Evolutionary conservation across 345 rosid genomes (phyloP).

Genomic region (Trapa bicornis): DNA sequence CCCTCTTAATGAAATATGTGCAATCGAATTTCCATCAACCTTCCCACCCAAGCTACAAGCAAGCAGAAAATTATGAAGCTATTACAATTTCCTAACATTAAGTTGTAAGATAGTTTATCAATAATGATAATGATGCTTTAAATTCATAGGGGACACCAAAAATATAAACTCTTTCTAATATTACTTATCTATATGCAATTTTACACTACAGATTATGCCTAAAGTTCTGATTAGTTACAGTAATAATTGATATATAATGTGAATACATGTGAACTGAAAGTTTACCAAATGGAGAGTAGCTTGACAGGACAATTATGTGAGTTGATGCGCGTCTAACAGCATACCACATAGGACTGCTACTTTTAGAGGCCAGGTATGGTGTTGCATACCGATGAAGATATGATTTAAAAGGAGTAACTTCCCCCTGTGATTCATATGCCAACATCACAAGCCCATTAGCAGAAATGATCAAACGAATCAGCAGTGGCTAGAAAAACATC

Average conservation of each 20-base stretch:
- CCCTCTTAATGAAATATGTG: background rate
- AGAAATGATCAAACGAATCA: background rate
- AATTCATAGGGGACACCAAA: background rate
- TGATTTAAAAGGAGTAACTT: constrained; percentile 67
- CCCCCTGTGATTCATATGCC: constrained; percentile 32
- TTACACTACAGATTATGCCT: background rate
- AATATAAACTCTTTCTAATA: background rate
- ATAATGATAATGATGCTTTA: background rate
- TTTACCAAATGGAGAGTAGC: constrained; percentile 95
- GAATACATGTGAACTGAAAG: background rate
- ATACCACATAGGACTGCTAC: constrained; percentile 82
- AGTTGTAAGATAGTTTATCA: background rate
- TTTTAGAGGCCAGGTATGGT: constrained; percentile 64
- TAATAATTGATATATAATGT: background rate
- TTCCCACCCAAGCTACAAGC: background rate
- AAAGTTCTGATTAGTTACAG: background rate
- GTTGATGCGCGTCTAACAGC: constrained; percentile 88
- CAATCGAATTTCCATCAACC: background rate
- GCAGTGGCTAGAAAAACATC: background rate
- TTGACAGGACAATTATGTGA: constrained; percentile 82
- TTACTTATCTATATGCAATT: background rate
- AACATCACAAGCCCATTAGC: constrained; percentile 1
- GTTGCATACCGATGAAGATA: constrained; percentile 77
- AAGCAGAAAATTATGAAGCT: background rate
- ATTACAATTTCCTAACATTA: background rate